Evolutionary conservation across 371 early-diverging fungal genomes (phyloP), one percentile per base, ranked within the genome.

Genomic region (Lichtheimia hyalospora): DNA sequence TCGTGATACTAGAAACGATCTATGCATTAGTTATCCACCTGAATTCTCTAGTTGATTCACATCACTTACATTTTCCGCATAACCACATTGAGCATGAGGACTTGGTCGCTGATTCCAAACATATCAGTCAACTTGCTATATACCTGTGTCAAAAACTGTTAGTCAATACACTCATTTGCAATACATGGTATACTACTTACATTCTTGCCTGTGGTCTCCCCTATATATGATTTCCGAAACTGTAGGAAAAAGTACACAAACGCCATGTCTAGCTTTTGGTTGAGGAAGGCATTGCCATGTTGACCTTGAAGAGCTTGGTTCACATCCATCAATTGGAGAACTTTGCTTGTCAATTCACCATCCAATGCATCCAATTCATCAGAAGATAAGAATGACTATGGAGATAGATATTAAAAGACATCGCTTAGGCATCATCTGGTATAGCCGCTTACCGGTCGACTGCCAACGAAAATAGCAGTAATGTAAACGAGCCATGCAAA

Each of bases 401-500:
- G 13, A 14, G 41, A 41, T 25, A 14, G 25, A 28, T 14, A 54
- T 53, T 27, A 41, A 24, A 41, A 23, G 21, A 1, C n/a, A 20
- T 16, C 6, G 7, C 24, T n/a, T 6, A 5, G 13, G 21, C 20
- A 41, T 34, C 42, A 21, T 25, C 15, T 40, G 10, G 27, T 21
- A 15, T 54, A 14, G 20, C 40, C 10, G 62, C 69, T 66, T 84
- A 88, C 89, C n/a, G 82, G 73, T 63, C 89, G 70, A 50, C 73
- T 90, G 13, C 83, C 89, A 46, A 85, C 75, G 62, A 82, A 87
- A 3, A 87, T 79, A 48, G 90, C 89, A 68, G 87, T 88, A 18
- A 87, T 83, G 53, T 94, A 91, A 16, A 92, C 87, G 24, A 91
- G 75, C 93, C 93, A 94, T 0, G 93, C 87, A 69, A 93, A 81